Evolutionary conservation across 2,329 filamentous ascomycete species (phyloP), one percentile per base, ranked within the genome.

Genomic region (Ophioceras dolichostomum): DNA sequence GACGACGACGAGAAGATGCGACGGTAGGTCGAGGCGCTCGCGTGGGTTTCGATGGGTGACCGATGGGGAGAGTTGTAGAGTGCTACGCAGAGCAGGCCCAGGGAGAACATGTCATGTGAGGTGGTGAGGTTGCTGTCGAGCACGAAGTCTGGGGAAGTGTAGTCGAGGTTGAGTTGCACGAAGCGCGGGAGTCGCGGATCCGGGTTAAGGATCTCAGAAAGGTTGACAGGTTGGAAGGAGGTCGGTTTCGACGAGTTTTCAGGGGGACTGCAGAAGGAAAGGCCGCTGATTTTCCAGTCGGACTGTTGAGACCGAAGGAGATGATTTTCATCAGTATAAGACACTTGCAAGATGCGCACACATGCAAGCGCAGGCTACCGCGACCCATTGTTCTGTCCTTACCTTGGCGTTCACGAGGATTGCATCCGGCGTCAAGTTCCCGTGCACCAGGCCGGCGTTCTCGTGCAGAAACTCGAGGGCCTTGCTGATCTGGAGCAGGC

Each of bases 251-350:
- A 79, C 16, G 83, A 83, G 48, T 75, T 73, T 47, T 87, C 83
- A 34, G 84, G 76, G 12, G 87, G 83, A 32, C 83, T 83, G 54
- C 83, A 85, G 57, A 95, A 98, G 0, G 83, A 76, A 28, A 98
- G 70, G n/a, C 89, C 91, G 48, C 87, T 89, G 43, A 98, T 84
- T 57, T 98, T 98, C 91, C 91, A 98, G 58, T 98, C 91, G 34
- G 85, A 94, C 79, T 84, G 50, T 50, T 43, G 40, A 43, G 14
- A n/a, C n/a, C n/a, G n/a, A n/a, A n/a, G n/a, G n/a, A n/a, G n/a
- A n/a, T n/a, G n/a, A n/a, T n/a, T n/a, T n/a, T n/a, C n/a, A n/a
- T n/a, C n/a, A n/a, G n/a, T n/a, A n/a, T n/a, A n/a, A n/a, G n/a
- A n/a, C n/a, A n/a, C n/a, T n/a, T n/a, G n/a, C n/a, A n/a, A n/a